Evolutionary conservation across 139 green algal genomes (phyloP).

Genomic region (Chlorella sp.): DNA sequence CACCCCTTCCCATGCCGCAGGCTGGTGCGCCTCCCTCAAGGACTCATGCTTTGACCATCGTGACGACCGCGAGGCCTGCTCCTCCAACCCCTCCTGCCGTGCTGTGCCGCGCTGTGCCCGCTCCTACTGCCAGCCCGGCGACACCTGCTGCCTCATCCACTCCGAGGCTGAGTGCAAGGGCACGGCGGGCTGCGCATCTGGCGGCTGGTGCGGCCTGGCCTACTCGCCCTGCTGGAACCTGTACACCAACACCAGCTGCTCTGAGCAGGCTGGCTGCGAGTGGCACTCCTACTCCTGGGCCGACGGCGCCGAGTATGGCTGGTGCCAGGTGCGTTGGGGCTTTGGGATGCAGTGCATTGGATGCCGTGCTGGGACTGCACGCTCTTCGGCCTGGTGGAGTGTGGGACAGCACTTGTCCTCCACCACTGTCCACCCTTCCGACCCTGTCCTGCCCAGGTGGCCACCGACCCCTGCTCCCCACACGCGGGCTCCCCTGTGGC

Average conservation of each 20-base stretch:
- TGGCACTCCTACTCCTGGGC: neutral
- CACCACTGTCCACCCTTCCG: no score
- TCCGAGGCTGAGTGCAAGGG: neutral
- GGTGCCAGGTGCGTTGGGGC: neutral
- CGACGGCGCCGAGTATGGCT: neutral
- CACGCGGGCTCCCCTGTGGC: neutral
- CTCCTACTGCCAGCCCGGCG: neutral
- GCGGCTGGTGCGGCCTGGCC: neutral
- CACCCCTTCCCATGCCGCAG: neutral
- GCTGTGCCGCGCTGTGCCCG: constrained; percentile 13
- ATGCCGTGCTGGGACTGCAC: no score
- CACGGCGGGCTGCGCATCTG: neutral
- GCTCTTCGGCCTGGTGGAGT: no score
- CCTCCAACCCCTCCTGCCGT: neutral
- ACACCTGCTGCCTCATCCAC: constrained; percentile 12
- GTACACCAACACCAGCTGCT: neutral
- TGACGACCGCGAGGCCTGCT: constrained; percentile 2
- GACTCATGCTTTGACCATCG: neutral
- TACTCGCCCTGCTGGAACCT: constrained; percentile 4
- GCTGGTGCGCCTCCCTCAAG: neutral
- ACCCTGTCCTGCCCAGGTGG: no score
- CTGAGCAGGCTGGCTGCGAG: neutral
- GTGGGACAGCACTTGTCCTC: no score
- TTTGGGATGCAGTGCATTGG: no score
- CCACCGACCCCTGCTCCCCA: neutral